Evolutionary conservation across 1,284 basidiomycete species (phyloP), one percentile per base, ranked within the genome.

Genomic region (Ganoderma sinense): DNA sequence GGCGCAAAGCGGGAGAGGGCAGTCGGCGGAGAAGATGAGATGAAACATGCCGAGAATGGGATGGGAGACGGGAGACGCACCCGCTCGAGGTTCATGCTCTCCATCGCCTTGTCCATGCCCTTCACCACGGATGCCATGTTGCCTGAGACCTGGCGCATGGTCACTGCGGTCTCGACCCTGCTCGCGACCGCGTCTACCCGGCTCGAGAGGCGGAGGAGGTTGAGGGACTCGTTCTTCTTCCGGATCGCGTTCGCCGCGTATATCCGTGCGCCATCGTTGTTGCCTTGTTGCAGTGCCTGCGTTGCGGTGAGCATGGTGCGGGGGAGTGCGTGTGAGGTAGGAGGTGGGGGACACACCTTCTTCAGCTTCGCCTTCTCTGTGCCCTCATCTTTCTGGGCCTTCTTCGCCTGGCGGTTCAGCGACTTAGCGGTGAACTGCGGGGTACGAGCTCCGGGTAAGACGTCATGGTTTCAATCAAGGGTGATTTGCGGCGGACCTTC

Each of bases 31-130:
- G 5, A n/a, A 62, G 7, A 29, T 3, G 36, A 6, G 39, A 39
- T 7, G 51, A 36, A 59, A 18, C 20, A 48, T n/a, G 45, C 23
- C n/a, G n/a, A n/a, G n/a, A n/a, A n/a, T n/a, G n/a, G n/a, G 20
- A 13, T 26, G 60, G 48, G 36, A 11, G n/a, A 20, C 31, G 26
- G 2, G 36, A 26, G 20, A 85, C 91, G 78, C 78, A 97, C 97
- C 80, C 93, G 87, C 78, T 99, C 98, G 64, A 99, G 88, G 83
- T 99, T 99, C 98, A 99, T 99, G 82, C 88, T 95, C 79, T 98
- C 95, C 98, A 99, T 99, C 5, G 98, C 98, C 79, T 94, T 95
- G 82, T 99, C 98, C 97, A 99, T 99, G 26, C 97, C 97, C 79
- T 92, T 93, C 65, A 99, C 98, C 7, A 99, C 98, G 33, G 91